Evolutionary conservation across 148 eudicot genomes (phyloP), one percentile per base, ranked within the genome.

Genomic region (Rhododendron mucronatum): DNA sequence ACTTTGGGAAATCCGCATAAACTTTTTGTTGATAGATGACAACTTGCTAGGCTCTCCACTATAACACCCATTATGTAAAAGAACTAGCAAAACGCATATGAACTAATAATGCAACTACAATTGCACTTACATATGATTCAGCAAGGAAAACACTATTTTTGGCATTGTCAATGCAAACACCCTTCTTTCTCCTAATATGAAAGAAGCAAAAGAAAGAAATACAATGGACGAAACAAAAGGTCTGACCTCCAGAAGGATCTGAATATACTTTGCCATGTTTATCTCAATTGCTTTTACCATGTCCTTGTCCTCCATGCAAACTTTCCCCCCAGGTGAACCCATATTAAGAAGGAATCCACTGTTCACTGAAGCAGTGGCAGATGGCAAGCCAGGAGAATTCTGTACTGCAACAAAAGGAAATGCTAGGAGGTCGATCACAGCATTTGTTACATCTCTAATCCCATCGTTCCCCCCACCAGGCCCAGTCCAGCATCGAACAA

Each of bases 361-460:
- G 88, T 89, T 94, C 75, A 96, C 96, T 61, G 99, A 97, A 89
- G 99, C 98, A 86, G 94, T 95, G 69, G 99, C 91, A 84, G 98
- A 91, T 18, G 96, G 94, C 89, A 92, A 89, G 85, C 93, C 91
- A 81, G 94, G 90, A 84, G 92, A 92, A 91, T 87, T 94, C 87
- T 95, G 98, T 73, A 91, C 89, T 26, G 98, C 99, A 76, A 97
- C 99, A 90, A 95, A 95, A 85, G 99, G 99, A 87, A 97, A 97
- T 82, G 98, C 99, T 88, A 97, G 89, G 63, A 95, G 91, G 88
- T 97, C 98, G 89, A 97, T 90, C 73, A 93, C 96, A 9, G 92
- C 93, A 93, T 95, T 93, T 87, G 93, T 90, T 51, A 88, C 85
- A 86, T 94, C 96, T 85, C 91, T 91, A 55, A 89, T 90, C 69